phyloP scores from a whole-genome alignment of 2,329 filamentous ascomycete species.

The Aspergillus melleus region DNA sequence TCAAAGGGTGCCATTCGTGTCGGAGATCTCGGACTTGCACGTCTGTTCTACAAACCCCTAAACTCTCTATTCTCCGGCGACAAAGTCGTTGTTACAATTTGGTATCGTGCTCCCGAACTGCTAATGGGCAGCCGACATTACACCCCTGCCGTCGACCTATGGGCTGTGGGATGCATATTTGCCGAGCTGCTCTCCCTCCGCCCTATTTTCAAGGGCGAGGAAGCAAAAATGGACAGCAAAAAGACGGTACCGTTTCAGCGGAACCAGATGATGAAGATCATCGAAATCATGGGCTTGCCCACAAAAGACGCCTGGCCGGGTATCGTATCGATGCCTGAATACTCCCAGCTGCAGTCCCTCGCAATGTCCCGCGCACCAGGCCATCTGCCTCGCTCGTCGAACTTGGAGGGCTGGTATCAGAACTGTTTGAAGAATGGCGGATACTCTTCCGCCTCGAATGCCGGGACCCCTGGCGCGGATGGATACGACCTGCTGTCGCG shows the following conservation, averaged over 20 bases:
- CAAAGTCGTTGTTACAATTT: constrained; percentile 98
- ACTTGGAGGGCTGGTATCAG: constrained; percentile 79
- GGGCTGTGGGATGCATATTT: constrained; percentile 97
- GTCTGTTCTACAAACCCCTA: constrained; percentile 90
- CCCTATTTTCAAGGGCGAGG: constrained; percentile 97
- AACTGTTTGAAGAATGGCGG: constrained; percentile 63
- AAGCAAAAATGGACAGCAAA: constrained; percentile 98
- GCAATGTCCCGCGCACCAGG: constrained; percentile 45
- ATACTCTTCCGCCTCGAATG: constrained; percentile 50
- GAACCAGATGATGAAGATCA: constrained; percentile 99
- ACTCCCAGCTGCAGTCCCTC: constrained; percentile 63
- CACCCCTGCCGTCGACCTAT: constrained; percentile 94
- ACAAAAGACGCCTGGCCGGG: constrained; percentile 87
- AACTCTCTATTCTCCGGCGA: constrained; percentile 91
- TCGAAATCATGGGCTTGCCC: constrained; percentile 91
- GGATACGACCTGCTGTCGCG: constrained; percentile 80
- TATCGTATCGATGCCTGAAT: constrained; percentile 83
- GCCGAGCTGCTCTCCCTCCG: constrained; percentile 86
- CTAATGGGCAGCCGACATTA: constrained; percentile 93
- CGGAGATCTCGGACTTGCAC: constrained; percentile 87
- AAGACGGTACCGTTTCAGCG: constrained; percentile 96
- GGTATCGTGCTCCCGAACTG: constrained; percentile 95
- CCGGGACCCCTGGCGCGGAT: constrained; percentile 66
- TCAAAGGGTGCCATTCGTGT: constrained; percentile 88
- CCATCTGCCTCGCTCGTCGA: constrained; percentile 53